Evolutionary conservation across 169 alveolate genomes (phyloP), one percentile per base, ranked within the genome.

Genomic region (Cryptosporidium meleagridis): DNA sequence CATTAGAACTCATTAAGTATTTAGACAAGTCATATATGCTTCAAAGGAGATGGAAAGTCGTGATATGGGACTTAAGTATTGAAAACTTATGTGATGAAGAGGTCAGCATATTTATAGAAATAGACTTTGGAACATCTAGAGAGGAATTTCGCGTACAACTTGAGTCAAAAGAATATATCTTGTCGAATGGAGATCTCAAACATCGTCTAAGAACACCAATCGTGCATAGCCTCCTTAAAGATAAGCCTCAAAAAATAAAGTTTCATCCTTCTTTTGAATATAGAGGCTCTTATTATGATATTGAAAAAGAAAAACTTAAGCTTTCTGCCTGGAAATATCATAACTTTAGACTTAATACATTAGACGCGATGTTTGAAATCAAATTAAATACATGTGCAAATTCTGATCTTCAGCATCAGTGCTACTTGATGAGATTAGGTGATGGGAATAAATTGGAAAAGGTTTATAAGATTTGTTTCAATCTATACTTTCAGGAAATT

Each of bases 251-350:
- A 37, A 69, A 87, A 41, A 93, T 94, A 91, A 91, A 94, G 39
- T 94, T 93, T 67, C 67, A 93, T 26, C 93, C 94, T 85, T 92
- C 93, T 21, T 94, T 94, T 85, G 97, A 94, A 70, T 94, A 94
- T 59, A 72, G 96, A 61, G 97, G 97, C 21, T 93, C 96, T 21
- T 94, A 94, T 67, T 67, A 92, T 55, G 97, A 94, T 92, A 85
- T 94, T 55, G 97, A 94, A 85, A 68, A 91, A 69, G 97, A 94
- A 65, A 94, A 93, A 69, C 91, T 94, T 48, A 87, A 94, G 48
- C 91, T 94, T 71, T 94, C 93, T 68, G 92, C 94, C 51, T 94
- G 97, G 97, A 94, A 91, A 84, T 94, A 94, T 75, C 92, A 93
- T 53, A 91, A 89, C 70, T 91, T 86, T 55, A 94, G 94, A 37